These are phyloP conservation scores for Magnusiomyces suaveolens DNA, from an alignment of 1,139 yeast genomes.

Conservation along the genomic window DNA sequence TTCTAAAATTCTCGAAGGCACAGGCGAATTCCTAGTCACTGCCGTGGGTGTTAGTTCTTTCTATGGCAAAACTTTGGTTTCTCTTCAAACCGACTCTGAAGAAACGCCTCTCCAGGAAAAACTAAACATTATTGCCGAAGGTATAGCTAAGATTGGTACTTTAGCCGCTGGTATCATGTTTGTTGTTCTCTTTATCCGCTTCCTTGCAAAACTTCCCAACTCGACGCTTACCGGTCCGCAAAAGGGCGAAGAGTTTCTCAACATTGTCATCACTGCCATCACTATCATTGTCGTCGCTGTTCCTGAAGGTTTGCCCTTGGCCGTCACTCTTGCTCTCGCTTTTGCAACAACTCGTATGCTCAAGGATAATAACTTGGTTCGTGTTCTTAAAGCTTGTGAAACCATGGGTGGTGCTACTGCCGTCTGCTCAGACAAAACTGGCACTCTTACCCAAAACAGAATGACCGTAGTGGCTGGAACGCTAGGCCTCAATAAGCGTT, in stretches of 20 bases:
- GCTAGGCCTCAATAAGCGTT: conserved; percentile 41
- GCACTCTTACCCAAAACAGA: conserved; percentile 81
- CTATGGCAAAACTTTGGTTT: conserved; percentile 84
- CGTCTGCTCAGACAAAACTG: conserved; percentile 93
- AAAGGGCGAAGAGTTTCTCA: conserved; percentile 76
- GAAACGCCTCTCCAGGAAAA: conserved; percentile 84
- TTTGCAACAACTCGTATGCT: conserved; percentile 98
- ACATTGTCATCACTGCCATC: conserved; percentile 80
- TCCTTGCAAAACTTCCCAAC: conserved; percentile 55
- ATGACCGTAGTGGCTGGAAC: conserved; percentile 83
- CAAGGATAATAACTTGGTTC: conserved; percentile 88
- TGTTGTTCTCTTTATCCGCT: conserved; percentile 67
- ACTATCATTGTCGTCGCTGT: conserved; percentile 95
- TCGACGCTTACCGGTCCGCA: conserved; percentile 47
- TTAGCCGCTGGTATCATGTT: conserved; percentile 74
- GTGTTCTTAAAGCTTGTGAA: conserved; percentile 88
- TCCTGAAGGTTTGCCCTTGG: conserved; percentile 95
- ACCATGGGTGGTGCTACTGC: conserved; percentile 99
- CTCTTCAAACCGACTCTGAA: conserved; percentile 65
- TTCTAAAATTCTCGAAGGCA: conserved; percentile 75
- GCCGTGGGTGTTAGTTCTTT: conserved; percentile 85
- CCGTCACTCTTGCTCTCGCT: conserved; percentile 91
- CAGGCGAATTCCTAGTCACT: conserved; percentile 77
- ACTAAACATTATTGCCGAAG: conserved; percentile 74
- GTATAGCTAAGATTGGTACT: conserved; percentile 87